Evolutionary conservation across 352 stramenopile species (phyloP).

Genomic region (Pythium grandisporangium): DNA sequence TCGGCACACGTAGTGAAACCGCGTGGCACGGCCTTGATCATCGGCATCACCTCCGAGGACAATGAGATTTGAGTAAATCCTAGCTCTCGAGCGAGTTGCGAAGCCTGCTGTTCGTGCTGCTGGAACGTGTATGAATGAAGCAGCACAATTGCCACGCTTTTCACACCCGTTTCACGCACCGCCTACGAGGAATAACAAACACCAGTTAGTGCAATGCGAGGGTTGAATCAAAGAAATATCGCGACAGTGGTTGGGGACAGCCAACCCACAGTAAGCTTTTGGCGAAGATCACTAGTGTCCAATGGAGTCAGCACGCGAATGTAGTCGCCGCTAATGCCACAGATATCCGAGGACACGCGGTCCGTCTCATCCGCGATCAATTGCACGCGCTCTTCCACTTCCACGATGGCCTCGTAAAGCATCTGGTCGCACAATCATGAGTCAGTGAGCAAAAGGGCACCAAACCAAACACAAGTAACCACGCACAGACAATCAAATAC

Average conservation of each 20-base stretch:
- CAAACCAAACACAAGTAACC: conserved; percentile 2
- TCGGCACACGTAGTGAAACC: conserved; percentile 96
- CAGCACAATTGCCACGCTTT: conserved; percentile 93
- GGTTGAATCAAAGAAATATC: no score
- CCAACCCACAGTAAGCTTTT: conserved; percentile 54
- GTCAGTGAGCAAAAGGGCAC: conserved; percentile 12
- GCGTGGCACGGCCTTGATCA: conserved; percentile 97
- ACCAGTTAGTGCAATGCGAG: no score
- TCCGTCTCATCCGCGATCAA: conserved; percentile 73
- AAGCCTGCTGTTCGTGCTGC: conserved; percentile 89
- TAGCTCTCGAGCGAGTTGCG: conserved; percentile 84
- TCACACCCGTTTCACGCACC: conserved; percentile 81
- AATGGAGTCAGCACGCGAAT: conserved; percentile 79
- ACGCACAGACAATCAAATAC: no score
- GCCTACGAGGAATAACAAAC: no score
- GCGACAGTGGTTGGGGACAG: no score
- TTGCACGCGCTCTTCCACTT: conserved; percentile 96
- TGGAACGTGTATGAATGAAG: conserved; percentile 95
- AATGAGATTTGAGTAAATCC: conserved; percentile 92
- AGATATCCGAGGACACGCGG: conserved; percentile 39
- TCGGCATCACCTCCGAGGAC: conserved; percentile 93
- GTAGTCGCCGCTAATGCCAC: conserved; percentile 85
- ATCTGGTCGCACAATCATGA: conserved; percentile 34
- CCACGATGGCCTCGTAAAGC: conserved; percentile 95
- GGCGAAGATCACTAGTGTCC: conserved; percentile 66